Base-by-base conservation (phyloP, 257 asterid species). In the Ilex aquifolium region DNA sequence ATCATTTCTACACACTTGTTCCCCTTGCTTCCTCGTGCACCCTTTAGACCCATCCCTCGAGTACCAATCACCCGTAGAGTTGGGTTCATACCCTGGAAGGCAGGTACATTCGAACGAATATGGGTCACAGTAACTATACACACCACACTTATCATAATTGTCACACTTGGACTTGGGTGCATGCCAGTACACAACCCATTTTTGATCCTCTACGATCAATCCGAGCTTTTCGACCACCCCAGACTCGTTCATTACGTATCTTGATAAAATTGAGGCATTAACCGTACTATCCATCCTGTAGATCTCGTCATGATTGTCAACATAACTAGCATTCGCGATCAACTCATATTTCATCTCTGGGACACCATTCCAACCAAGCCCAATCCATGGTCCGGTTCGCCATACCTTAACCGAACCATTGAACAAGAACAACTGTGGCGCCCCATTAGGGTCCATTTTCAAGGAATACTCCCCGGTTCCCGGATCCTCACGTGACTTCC, bases 341-440 rank as follows among this genome's bases (percentile, higher is more conserved):
- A 62, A 72, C 10, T 60, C 51, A 0, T 70, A 13, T 32, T 62
- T 62, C 85, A 79, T 79, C 29, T 79, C 85, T 10, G 85, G 79
- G 3, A 76, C 61, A 9, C 82, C 82, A 29, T 66, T 76, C 71
- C 67, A 61, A 9, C 71, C 21, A 88, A 88, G n/a, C 27, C 27
- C 27, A 21, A 21, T 21, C 27, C 27, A 21, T 21, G 27, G 27
- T 21, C 27, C 27, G 27, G 75, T 64, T 13, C 78, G 69, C 79
- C 79, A 79, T n/a, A 60, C 14, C 32, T 7, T 60, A 29, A 40
- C 53, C 29, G 56, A 2, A 58, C 46, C 62, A 27, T 32, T 59
- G 10, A 14, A 7, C 49, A 76, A 11, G 48, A 66, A 71, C 7
- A 65, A 51, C 36, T 66, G 70, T 3, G 75, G 65, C n/a, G 71